Conservation (phyloP, 306 rosid species). For the Notholithocarpus densiflorus region DNA sequence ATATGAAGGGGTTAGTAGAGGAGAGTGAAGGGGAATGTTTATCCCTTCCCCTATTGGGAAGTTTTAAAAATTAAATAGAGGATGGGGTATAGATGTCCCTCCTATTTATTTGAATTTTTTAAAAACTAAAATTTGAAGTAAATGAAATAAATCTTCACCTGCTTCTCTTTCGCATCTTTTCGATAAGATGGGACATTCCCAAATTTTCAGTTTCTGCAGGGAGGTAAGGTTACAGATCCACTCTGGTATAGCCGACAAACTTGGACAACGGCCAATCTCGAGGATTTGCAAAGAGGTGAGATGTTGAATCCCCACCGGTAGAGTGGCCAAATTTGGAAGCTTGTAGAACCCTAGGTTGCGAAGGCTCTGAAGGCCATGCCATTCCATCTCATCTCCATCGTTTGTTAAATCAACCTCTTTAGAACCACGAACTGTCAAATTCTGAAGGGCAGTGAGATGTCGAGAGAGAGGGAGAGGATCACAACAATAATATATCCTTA, state of each 20-base stretch:
- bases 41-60: too few species aligned
- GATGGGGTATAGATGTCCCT: too few species aligned
- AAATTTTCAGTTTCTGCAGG: too few species aligned
- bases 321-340: background rate
- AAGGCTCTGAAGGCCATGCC: background rate
- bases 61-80: too few species aligned
- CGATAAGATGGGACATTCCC: background rate
- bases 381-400: background rate
- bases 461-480: too few species aligned
- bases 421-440: accelerated
- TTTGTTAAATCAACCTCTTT: background rate
- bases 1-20: too few species aligned
- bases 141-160: background rate
- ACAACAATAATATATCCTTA: accelerated
- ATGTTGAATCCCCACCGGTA: slow-evolving; percentile 3
- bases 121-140: too few species aligned
- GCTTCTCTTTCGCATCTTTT: background rate
- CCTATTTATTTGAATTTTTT: too few species aligned
- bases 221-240: too few species aligned
- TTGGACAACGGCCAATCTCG: accelerated
- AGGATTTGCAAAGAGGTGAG: background rate
- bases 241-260: too few species aligned
- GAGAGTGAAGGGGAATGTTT: too few species aligned
- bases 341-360: accelerated
- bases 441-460: background rate